Conservation (phyloP, 2,329 filamentous ascomycete species). For the Penicillium sp. region DNA sequence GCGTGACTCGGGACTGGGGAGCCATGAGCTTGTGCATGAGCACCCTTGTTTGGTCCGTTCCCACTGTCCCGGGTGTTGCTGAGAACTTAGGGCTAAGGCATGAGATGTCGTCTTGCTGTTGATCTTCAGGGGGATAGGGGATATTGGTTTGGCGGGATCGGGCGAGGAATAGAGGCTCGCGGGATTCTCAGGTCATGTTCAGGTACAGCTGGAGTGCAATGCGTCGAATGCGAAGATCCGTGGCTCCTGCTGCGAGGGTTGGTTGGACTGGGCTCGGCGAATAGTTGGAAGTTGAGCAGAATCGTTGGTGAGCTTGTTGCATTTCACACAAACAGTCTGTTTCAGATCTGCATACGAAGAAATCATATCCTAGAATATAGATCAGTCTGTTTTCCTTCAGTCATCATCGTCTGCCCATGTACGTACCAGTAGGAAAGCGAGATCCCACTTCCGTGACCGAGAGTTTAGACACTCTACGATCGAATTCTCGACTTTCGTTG, state of each 20-base stretch:
- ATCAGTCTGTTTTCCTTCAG: slow-evolving; percentile 5
- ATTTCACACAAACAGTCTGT: slow-evolving; percentile 41
- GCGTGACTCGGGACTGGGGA: not conserved
- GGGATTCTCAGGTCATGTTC: slow-evolving; percentile 24
- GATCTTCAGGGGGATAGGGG: not conserved
- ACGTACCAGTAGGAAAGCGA: slow-evolving; percentile 41
- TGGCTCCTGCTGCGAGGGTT: slow-evolving; percentile 19
- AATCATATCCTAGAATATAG: slow-evolving; percentile 41
- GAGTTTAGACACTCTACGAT: slow-evolving; percentile 39
- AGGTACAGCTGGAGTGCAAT: slow-evolving; percentile 36
- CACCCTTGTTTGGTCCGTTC: not conserved
- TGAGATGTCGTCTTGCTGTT: not conserved
- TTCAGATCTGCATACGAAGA: slow-evolving; percentile 45
- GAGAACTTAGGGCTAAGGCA: not conserved
- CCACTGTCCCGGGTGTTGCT: not conserved
- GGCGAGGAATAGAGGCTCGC: slow-evolving; percentile 20
- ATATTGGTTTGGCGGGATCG: not conserved
- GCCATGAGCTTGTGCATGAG: not conserved
- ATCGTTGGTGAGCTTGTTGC: slow-evolving; percentile 39
- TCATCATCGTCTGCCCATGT: not conserved
- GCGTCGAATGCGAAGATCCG: slow-evolving; percentile 34
- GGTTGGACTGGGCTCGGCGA: slow-evolving; percentile 29
- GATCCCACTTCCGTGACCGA: slow-evolving; percentile 41
- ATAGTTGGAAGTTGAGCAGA: slow-evolving; percentile 44
- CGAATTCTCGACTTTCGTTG: slow-evolving; percentile 36